Base-by-base conservation (phyloP, 2,329 filamentous ascomycete species). In the Ophiocordyceps polyrhachis-furcata region DNA sequence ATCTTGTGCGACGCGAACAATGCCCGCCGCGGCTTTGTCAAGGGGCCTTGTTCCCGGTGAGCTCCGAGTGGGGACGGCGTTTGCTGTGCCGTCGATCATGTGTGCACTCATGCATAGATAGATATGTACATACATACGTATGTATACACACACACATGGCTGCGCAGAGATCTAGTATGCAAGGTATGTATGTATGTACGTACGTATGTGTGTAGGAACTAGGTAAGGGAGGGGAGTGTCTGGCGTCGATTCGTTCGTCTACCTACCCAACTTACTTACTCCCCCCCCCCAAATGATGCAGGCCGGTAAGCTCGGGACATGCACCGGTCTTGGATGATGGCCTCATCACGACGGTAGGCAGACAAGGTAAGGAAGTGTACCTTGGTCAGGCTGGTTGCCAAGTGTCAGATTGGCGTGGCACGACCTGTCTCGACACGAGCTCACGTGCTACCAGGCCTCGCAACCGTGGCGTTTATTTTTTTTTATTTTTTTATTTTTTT, bases 391-490 rank as follows among this genome's bases (percentile, higher is more conserved):
- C 32, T 15, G 37, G 17, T 40, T 32, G 41, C 41, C 41, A 40
- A 40, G 41, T 25, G 41, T 43, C 42, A 41, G 37, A n/a, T 38
- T 44, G n/a, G n/a, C 13, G 41, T 43, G 42, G 17, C 40, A 42
- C 40, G 29, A 42, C 43, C 32, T 35, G 32, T 38, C 19, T 35
- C 42, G 19, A 44, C 44, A 48, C 47, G 44, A 48, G 42, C 43
- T 46, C 42, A 48, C 44, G 46, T 48, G 44, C 43, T 35, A 13
- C 37, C 21, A 21, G 40, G n/a, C 40, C 40, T 35, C 31, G 40
- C 35, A 40, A 37, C 12, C 17, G 37, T 46, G 45, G 13, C 31
- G 41, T 19, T 15, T 14, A 4, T 23, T 23, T 23, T 23, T 23
- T 23, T 19, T 15, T 14, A 4, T 23, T 23, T 23, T 23, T 23